Evolutionary conservation across 768 basidiomycete genomes (phyloP).

Genomic region (Lyophyllum decastes): DNA sequence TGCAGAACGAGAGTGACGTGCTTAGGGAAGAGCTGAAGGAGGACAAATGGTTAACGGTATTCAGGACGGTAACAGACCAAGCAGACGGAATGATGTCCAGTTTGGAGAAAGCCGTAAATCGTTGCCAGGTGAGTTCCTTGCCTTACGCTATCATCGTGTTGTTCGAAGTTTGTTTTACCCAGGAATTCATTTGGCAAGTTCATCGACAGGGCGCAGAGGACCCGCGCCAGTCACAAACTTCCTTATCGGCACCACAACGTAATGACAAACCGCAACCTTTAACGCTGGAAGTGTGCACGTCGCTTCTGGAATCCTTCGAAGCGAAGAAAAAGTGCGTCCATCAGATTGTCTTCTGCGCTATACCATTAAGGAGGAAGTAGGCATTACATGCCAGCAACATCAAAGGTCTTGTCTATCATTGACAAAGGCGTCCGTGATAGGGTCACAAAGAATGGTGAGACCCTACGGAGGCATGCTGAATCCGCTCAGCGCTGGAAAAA

Average conservation of each 20-base stretch:
- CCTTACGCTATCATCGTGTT: slow-evolving; percentile 1
- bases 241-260: slow-evolving; percentile 46
- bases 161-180: slow-evolving; percentile 8
- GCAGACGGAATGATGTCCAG: slow-evolving; percentile 98
- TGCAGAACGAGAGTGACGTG: slow-evolving; percentile 78
- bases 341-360: background rate
- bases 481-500: slow-evolving; percentile 85
- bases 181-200: slow-evolving; percentile 89
- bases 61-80: slow-evolving; percentile 91
- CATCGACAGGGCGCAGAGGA: slow-evolving; percentile 58
- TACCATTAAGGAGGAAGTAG: slow-evolving; percentile 36
- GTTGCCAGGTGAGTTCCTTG: slow-evolving; percentile 71
- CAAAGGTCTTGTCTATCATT: slow-evolving; percentile 89
- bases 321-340: slow-evolving; percentile 80
- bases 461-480: slow-evolving; percentile 85
- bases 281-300: slow-evolving; percentile 63
- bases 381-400: slow-evolving; percentile 93
- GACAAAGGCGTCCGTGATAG: slow-evolving; percentile 93
- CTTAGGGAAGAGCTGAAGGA: slow-evolving; percentile 93
- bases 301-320: slow-evolving; percentile 74
- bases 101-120: slow-evolving; percentile 88
- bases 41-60: slow-evolving; percentile 96
- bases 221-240: slow-evolving; percentile 40
- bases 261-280: slow-evolving; percentile 48
- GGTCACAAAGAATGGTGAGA: slow-evolving; percentile 96